phyloP scores from a whole-genome alignment of 2,329 filamentous ascomycete genomes.

The Penicillium capsulatum region DNA sequence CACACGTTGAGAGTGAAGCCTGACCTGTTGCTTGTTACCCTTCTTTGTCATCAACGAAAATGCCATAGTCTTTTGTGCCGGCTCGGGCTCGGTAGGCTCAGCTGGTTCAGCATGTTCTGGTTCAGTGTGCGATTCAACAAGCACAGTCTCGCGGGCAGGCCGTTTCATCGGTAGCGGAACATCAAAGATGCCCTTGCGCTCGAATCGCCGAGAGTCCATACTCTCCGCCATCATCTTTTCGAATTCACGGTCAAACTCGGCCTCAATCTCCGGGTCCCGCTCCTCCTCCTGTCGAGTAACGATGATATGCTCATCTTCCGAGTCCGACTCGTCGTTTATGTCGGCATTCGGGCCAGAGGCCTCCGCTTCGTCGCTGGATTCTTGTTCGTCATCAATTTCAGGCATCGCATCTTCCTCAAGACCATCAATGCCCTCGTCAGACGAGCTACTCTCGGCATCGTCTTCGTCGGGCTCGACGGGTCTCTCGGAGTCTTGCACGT shows the following conservation, averaged over 20 bases:
- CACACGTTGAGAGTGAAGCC: conserved; percentile 8
- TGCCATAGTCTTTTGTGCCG: conserved; percentile 67
- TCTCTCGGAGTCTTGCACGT: conserved; percentile 68
- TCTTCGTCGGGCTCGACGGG: conserved; percentile 71
- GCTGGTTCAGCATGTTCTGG: conserved; percentile 24
- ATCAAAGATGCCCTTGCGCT: conserved; percentile 90
- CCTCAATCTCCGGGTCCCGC: conserved; percentile 87
- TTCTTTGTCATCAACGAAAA: conserved; percentile 95
- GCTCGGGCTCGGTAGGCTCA: conserved; percentile 12
- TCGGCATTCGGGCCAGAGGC: conserved; percentile 46
- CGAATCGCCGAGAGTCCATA: conserved; percentile 90
- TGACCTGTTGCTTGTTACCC: conserved; percentile 88
- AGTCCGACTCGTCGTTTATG: conserved; percentile 47
- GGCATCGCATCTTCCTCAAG: conserved; percentile 56
- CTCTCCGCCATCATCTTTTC: conserved; percentile 98
- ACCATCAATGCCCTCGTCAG: conserved; percentile 70
- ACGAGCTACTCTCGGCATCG: conserved; percentile 63
- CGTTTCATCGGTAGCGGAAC: conserved; percentile 91
- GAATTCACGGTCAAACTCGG: conserved; percentile 96
- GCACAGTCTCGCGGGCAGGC: conserved; percentile 55
- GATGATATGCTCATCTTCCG: conserved; percentile 82
- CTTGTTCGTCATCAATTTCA: conserved; percentile 55
- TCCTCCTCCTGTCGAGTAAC: conserved; percentile 88
- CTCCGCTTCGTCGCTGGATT: conserved; percentile 49
- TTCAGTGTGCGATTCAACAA: conserved; percentile 37